Evolutionary conservation across 176 grass and related monocot species (phyloP), one percentile per base, ranked within the genome.

Genomic region (Musa acuminata): DNA sequence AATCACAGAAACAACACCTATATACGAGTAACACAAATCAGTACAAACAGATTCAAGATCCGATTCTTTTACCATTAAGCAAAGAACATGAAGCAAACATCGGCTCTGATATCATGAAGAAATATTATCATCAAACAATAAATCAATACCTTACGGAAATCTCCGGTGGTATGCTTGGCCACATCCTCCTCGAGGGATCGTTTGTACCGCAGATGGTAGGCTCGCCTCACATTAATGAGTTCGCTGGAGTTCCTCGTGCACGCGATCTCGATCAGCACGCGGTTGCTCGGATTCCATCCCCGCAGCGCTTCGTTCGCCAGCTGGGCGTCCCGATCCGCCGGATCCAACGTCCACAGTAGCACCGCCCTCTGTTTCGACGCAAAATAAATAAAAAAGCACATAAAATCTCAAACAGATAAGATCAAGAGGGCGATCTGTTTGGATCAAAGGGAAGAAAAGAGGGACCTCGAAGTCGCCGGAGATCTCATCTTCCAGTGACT

Each of bases 111-210:
- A 63, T 63, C 2, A 25, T 65, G 9, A 10, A 65, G 11, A 65
- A 6, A 50, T 10, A 51, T 8, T 51, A 21, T 25, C 21, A 65
- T 29, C 24, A 65, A 65, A 22, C 1, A 12, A 65, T 24, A 49
- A 10, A 20, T 49, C 13, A 35, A 16, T 75, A 98, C 94, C 90
- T 93, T 93, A 11, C 94, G 87, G 87, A 89, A 98, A 63, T 84
- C 87, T 54, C 86, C 94, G 49, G 84, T 88, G 71, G 89, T 80
- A 78, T 93, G 86, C 8, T 86, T 88, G 9, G 88, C 90, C 49
- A 93, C 86, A 83, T 98, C 94, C 94, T 98, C 94, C 82, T 98
- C 94, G 59, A 98, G 87, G 26, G 94, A 93, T 12, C 75, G 51
- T 84, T 91, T 93, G 80, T 86, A 98, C 19, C 79, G 85, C 2